Evolutionary conservation across 2,329 filamentous ascomycete species (phyloP).

Genomic region (Chaetomium olivaceum): DNA sequence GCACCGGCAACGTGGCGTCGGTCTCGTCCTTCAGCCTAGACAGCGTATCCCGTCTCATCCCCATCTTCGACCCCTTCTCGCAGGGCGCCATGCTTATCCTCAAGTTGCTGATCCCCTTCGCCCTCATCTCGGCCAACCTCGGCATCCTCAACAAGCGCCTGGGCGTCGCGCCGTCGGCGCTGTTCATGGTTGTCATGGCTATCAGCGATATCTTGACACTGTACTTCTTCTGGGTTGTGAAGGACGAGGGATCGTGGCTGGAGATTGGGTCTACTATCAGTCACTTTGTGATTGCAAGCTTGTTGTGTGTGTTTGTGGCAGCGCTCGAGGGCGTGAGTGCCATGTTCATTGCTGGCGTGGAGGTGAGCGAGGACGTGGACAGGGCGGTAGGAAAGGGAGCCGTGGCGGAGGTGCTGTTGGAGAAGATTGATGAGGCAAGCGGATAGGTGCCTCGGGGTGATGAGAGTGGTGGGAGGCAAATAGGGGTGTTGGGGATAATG

Average conservation of each 20-base stretch:
- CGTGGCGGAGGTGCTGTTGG: conserved; percentile 23
- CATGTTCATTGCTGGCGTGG: conserved; percentile 76
- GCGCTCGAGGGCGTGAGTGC: conserved; percentile 83
- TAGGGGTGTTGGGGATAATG: conserved; percentile 1
- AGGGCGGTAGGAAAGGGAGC: conserved; percentile 42
- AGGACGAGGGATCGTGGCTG: conserved; percentile 94
- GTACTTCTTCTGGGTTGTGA: conserved; percentile 97
- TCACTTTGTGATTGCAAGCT: conserved; percentile 90
- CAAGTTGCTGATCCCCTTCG: conserved; percentile 92
- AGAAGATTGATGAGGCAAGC: conserved; percentile 21
- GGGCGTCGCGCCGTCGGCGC: conserved; percentile 78
- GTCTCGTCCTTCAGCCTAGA: conserved; percentile 92
- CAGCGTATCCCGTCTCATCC: conserved; percentile 81
- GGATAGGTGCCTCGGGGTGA: conserved; percentile 2
- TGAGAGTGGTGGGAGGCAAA: not conserved
- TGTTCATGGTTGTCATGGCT: conserved; percentile 94
- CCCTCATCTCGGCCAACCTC: conserved; percentile 87
- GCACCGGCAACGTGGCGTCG: conserved; percentile 93
- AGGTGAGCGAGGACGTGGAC: conserved; percentile 49
- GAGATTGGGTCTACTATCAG: conserved; percentile 97
- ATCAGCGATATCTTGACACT: conserved; percentile 89
- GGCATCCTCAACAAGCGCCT: conserved; percentile 85
- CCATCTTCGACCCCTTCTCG: conserved; percentile 89
- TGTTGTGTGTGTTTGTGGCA: conserved; percentile 88
- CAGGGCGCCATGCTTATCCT: conserved; percentile 84